Percentiles rank a stretch among this genome's conserved stretches.
phyloP scores from a whole-genome alignment of 148 eudicot genomes.

The Hydrangea macrophylla region DNA sequence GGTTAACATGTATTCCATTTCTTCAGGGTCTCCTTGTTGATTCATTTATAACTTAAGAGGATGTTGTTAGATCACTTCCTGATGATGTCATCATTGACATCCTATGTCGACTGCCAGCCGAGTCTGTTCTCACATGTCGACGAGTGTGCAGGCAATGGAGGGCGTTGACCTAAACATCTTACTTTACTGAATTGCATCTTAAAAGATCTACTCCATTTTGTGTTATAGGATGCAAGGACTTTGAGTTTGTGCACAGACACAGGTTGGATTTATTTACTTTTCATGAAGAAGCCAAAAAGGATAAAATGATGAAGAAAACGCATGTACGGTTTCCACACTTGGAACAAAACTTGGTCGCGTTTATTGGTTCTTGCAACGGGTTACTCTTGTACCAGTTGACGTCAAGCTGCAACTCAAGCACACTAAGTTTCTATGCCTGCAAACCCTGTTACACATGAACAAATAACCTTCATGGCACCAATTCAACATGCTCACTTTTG shows the following conservation, averaged over 20 bases:
- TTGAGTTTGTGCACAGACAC: too few relatives aligned
- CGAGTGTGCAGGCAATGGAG: background rate
- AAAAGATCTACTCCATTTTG: background rate
- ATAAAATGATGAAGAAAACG: background rate
- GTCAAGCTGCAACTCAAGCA: too few relatives aligned
- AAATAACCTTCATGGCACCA: background rate
- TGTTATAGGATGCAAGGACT: too few relatives aligned
- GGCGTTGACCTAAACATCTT: background rate
- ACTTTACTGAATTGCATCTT: background rate
- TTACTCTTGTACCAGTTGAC: background rate
- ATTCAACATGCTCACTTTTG: background rate
- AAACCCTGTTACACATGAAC: background rate
- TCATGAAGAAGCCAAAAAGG: background rate
- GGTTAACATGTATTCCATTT: slow-evolving; percentile 1
- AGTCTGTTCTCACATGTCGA: background rate
- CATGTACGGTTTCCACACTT: background rate
- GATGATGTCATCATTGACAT: background rate
- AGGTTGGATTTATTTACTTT: background rate
- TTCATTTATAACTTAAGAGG: background rate
- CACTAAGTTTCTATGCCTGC: background rate
- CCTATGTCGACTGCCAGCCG: background rate
- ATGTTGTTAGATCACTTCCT: background rate
- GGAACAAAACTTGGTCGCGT: background rate
- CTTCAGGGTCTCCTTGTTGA: background rate
- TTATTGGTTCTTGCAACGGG: background rate